These are phyloP conservation scores for Groenewaldozyma salmanticensis DNA, from an alignment of 805 yeast genomes.

Conservation along the genomic window DNA sequence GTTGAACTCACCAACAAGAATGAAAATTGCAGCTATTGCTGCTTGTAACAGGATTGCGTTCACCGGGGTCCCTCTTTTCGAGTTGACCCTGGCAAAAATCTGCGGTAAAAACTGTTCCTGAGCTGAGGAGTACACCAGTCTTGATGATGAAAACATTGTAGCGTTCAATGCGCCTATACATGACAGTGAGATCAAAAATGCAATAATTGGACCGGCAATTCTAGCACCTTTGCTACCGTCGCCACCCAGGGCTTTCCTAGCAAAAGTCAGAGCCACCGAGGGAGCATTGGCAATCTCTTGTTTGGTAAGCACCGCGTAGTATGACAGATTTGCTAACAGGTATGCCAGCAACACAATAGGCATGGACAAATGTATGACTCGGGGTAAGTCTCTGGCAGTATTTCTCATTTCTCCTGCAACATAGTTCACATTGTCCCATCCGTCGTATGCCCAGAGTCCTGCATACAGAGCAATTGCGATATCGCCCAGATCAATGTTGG, in stretches of 20 bases:
- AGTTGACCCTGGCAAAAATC: slow-evolving; percentile 19
- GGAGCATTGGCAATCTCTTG: slow-evolving; percentile 34
- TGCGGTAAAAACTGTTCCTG: slow-evolving; percentile 27
- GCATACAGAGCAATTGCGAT: slow-evolving; percentile 32
- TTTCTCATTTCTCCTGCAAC: slow-evolving; percentile 33
- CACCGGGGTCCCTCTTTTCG: slow-evolving; percentile 24
- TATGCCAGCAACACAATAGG: slow-evolving; percentile 30
- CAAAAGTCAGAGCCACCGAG: slow-evolving; percentile 30
- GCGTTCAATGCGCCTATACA: slow-evolving; percentile 36
- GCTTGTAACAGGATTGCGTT: slow-evolving; percentile 28
- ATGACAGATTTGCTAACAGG: slow-evolving; percentile 28
- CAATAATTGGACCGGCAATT: slow-evolving; percentile 22
- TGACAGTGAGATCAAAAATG: slow-evolving; percentile 28
- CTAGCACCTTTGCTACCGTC: slow-evolving; percentile 15
- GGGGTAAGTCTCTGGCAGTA: slow-evolving; percentile 28
- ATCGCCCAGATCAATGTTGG: slow-evolving; percentile 15
- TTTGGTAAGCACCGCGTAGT: slow-evolving; percentile 65
- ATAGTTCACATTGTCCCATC: slow-evolving; percentile 36
- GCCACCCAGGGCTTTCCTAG: slow-evolving; percentile 22
- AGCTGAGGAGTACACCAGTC: slow-evolving; percentile 30
- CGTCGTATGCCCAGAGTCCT: slow-evolving; percentile 37
- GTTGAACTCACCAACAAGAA: slow-evolving; percentile 30
- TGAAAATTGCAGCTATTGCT: slow-evolving; percentile 22
- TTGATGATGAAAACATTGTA: slow-evolving; percentile 27
- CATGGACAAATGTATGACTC: slow-evolving; percentile 32